Conservation (phyloP, 1,139 yeast species). For the Blastobotrys buckinghamii region DNA sequence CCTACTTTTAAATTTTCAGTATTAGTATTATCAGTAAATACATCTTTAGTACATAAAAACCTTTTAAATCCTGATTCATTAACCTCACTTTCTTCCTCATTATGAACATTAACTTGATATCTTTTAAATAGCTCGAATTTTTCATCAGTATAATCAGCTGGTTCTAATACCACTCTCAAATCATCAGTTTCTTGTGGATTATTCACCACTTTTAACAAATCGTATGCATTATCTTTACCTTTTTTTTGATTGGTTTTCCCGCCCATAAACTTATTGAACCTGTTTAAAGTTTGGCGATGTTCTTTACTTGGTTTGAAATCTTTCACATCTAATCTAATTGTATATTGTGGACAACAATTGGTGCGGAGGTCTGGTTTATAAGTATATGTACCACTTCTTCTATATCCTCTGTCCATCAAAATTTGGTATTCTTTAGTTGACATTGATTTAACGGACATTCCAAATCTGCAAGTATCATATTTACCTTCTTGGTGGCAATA, state of each 20-base stretch:
- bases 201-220: slow-evolving; percentile 27
- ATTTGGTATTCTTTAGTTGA: slow-evolving; percentile 51
- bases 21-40: slow-evolving; percentile 37
- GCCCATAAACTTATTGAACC: slow-evolving; percentile 40
- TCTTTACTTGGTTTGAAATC: slow-evolving; percentile 53
- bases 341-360: slow-evolving; percentile 77
- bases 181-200: slow-evolving; percentile 17
- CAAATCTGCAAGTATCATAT: slow-evolving; percentile 35
- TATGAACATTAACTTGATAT: slow-evolving; percentile 66
- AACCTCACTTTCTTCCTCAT: slow-evolving; percentile 49
- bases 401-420: slow-evolving; percentile 64
- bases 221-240: slow-evolving; percentile 24
- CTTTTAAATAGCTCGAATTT: slow-evolving; percentile 61
- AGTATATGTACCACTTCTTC: slow-evolving; percentile 70
- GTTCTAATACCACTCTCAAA: slow-evolving; percentile 49
- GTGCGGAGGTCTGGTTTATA: slow-evolving; percentile 69
- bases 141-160: slow-evolving; percentile 48
- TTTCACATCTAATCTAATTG: slow-evolving; percentile 58
- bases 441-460: slow-evolving; percentile 42
- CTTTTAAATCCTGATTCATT: slow-evolving; percentile 45
- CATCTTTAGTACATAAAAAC: slow-evolving; percentile 62
- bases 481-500: slow-evolving; percentile 43
- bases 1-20: slow-evolving; percentile 21
- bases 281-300: slow-evolving; percentile 57
- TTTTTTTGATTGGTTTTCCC: slow-evolving; percentile 18